phyloP scores from a whole-genome alignment of 202 grass and related monocot species.

The Zoysia matrella region DNA sequence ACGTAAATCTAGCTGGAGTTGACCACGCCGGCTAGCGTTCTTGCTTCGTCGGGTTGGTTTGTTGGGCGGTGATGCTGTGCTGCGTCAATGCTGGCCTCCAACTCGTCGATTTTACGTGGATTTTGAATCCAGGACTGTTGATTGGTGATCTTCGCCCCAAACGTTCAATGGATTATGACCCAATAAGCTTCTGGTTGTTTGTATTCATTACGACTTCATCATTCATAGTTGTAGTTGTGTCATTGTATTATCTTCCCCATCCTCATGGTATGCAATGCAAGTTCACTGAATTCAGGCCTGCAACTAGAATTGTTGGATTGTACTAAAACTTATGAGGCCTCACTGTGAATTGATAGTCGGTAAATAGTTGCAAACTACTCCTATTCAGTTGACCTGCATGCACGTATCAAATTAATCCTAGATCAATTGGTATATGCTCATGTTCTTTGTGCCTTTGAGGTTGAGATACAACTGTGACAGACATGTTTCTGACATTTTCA shows the following conservation, averaged over 20 bases:
- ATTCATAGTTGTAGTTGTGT: neutral
- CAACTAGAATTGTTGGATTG: constrained; percentile 36
- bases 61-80: neutral
- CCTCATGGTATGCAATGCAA: constrained; percentile 1
- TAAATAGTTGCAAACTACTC: constrained; percentile 11
- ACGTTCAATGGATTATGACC: constrained; percentile 4
- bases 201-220: constrained; percentile 1
- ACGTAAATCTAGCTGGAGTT: constrained; percentile 52
- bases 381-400: constrained; percentile 35
- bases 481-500: neutral
- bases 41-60: constrained; percentile 36
- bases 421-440: constrained; percentile 5
- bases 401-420: neutral
- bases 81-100: constrained; percentile 33
- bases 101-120: constrained; percentile 41
- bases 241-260: neutral
- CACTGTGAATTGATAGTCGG: constrained; percentile 21
- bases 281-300: constrained; percentile 11
- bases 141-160: constrained; percentile 22
- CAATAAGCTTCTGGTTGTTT: constrained; percentile 11
- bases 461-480: neutral
- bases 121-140: neutral
- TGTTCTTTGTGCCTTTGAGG: constrained; percentile 7
- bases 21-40: constrained; percentile 40
- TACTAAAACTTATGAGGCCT: constrained; percentile 2